These are phyloP conservation scores for Kwoniella shivajii DNA, from an alignment of 1,284 basidiomycete genomes.

Conservation along the genomic window DNA sequence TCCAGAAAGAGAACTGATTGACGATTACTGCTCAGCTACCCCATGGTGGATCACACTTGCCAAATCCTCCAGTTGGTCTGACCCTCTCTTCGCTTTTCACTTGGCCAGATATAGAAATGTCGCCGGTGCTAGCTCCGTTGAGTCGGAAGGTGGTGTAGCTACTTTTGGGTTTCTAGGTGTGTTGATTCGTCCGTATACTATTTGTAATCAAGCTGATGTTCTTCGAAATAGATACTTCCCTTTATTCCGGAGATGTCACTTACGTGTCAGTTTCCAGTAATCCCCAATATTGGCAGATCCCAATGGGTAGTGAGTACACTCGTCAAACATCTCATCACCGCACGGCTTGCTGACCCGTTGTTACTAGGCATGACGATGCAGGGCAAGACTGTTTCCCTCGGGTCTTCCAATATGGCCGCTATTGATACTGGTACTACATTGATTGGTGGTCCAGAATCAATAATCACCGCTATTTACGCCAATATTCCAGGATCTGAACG, in stretches of 20 bases:
- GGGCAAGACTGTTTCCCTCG: constrained; percentile 51
- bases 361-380: constrained; percentile 52
- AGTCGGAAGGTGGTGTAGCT: constrained; percentile 72
- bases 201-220: neutral
- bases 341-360: neutral
- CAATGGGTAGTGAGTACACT: constrained; percentile 35
- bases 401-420: constrained; percentile 49
- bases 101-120: constrained; percentile 72
- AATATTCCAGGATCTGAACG: constrained; percentile 70
- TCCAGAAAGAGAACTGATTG: too few relatives aligned
- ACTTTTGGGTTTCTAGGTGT: constrained; percentile 58
- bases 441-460: constrained; percentile 73
- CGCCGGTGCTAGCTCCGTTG: constrained; percentile 56
- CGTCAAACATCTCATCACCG: neutral
- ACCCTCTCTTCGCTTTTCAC: constrained; percentile 78
- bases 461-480: constrained; percentile 69
- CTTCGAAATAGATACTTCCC: constrained; percentile 60
- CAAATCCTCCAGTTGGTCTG: constrained; percentile 60
- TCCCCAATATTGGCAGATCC: constrained; percentile 53
- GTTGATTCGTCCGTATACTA: neutral
- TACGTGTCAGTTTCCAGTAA: constrained; percentile 62
- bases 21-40: constrained; percentile 36
- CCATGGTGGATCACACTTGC: constrained; percentile 68
- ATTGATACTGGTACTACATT: constrained; percentile 79
- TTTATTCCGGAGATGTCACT: constrained; percentile 79